Percentiles rank a stretch among this genome's conserved stretches.
These are phyloP conservation scores for Byssoonygena ceratinophila DNA, from an alignment of 2,329 filamentous ascomycete species.

Conservation along the genomic window DNA sequence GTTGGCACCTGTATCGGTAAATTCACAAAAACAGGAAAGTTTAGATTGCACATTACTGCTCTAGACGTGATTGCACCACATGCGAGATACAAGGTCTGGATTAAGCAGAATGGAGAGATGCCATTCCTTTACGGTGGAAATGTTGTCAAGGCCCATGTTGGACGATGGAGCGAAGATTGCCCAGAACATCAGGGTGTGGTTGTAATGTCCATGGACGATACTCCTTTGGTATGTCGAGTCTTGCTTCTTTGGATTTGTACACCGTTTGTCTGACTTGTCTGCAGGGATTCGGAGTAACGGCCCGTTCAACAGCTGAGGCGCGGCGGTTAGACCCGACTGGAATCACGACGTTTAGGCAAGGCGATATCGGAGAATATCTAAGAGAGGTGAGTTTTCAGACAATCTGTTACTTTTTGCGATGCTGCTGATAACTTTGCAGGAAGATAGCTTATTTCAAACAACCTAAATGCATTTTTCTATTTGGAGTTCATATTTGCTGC, in stretches of 20 bases:
- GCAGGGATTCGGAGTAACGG: slow-evolving; percentile 82
- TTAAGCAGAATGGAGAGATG: slow-evolving; percentile 94
- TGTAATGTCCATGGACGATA: slow-evolving; percentile 85
- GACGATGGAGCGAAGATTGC: slow-evolving; percentile 79
- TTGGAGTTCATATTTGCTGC: background rate
- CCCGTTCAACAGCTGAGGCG: slow-evolving; percentile 74
- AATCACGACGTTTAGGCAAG: slow-evolving; percentile 80
- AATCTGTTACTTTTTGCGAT: background rate
- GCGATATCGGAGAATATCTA: slow-evolving; percentile 88
- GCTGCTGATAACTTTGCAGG: slow-evolving; percentile 26
- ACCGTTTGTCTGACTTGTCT: slow-evolving; percentile 4
- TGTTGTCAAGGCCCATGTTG: slow-evolving; percentile 70
- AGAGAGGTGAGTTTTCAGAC: slow-evolving; percentile 48
- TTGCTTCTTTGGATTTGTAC: background rate
- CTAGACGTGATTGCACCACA: slow-evolving; percentile 81
- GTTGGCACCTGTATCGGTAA: slow-evolving; percentile 82
- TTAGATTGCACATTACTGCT: slow-evolving; percentile 80
- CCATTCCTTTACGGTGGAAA: slow-evolving; percentile 93
- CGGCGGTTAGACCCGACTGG: slow-evolving; percentile 80
- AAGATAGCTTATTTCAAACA: slow-evolving; percentile 54
- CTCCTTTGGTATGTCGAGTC: slow-evolving; percentile 47
- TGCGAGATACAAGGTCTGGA: slow-evolving; percentile 93
- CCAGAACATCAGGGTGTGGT: slow-evolving; percentile 88
- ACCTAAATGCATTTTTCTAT: background rate
- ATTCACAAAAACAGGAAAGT: slow-evolving; percentile 94